Evolutionary conservation across 164 flowering plant species (phyloP), one percentile per base, ranked within the genome.

Genomic region (Taxillus chinensis): DNA sequence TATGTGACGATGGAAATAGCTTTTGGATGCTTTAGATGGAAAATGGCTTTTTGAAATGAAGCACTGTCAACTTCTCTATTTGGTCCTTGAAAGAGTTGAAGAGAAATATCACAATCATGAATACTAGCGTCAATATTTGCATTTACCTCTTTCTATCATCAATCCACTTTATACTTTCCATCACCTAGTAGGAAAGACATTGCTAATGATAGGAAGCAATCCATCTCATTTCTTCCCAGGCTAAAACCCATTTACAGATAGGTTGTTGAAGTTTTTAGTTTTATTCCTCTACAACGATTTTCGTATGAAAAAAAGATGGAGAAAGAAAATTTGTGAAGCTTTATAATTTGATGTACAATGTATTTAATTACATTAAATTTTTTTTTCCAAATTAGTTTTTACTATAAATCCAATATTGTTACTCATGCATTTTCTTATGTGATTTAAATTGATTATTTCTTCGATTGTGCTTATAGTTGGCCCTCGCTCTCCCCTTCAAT

Each of bases 401-500:
- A 6, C 5, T 4, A 16, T n/a, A n/a, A 11, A 57, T 5, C 8
- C 13, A 40, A 54, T 54, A 15, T 59, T 39, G n/a, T 41, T 62
- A 68, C 8, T 71, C 61, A 50, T 61, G 65, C 52, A 17, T 9
- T 51, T 60, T 63, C 14, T 17, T 10, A 5, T 64, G 63, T 40
- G 53, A 13, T 39, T 67, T 67, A 7, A 41, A 55, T 64, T 66
- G 61, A 66, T 68, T 79, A 41, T 63, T 58, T 17, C 68, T 71
- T 45, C 64, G 56, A 45, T 57, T 73, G 64, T 75, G 71, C 64
- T 65, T 76, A 46, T 66, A 71, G 68, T 73, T n/a, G n/a, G n/a
- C 77, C 52, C 74, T 74, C 27, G 62, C 59, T 43, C 68, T 73
- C 15, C 70, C 64, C 65, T 64, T 62, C 74, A 77, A 69, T 79